Percentiles rank a stretch among this genome's conserved stretches.
Conservation (phyloP, 2,329 filamentous ascomycete genomes). For the Penicillium sp. region DNA sequence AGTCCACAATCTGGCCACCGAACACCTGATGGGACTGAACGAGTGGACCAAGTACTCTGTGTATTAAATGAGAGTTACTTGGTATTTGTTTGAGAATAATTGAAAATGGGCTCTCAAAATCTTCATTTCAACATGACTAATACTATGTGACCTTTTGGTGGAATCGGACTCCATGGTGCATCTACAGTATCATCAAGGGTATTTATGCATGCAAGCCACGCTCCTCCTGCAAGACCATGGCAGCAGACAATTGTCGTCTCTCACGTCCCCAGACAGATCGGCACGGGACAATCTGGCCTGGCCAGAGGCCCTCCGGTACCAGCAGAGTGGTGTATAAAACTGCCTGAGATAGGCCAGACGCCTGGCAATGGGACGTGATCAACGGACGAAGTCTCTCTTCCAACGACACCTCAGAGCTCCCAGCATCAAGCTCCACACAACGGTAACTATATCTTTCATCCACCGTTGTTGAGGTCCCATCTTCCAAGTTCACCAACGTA, state of each 20-base stretch:
- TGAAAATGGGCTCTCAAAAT: neutral
- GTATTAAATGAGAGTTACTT: neutral
- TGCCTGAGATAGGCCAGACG: constrained; percentile 33
- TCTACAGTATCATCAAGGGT: neutral
- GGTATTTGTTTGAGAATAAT: too few relatives aligned
- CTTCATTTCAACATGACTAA: neutral
- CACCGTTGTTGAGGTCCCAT: constrained; percentile 31
- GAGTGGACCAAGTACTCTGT: too few relatives aligned
- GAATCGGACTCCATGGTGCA: neutral
- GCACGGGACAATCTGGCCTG: constrained; percentile 51
- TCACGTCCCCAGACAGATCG: constrained; percentile 47
- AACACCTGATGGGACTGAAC: neutral
- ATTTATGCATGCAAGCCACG: constrained; percentile 4
- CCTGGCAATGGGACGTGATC: constrained; percentile 27
- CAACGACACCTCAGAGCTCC: constrained; percentile 25
- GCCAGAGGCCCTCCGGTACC: constrained; percentile 31
- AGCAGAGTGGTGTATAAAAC: constrained; percentile 45
- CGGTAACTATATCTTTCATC: constrained; percentile 36
- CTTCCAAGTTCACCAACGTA: constrained; percentile 29
- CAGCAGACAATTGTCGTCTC: constrained; percentile 44
- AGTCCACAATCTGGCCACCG: neutral
- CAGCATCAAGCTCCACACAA: constrained; percentile 40
- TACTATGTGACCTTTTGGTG: neutral
- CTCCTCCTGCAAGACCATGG: constrained; percentile 42
- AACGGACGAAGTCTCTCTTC: constrained; percentile 34